Percentiles rank a stretch among this genome's conserved stretches.
These are phyloP conservation scores for Leptoxyphium fumago DNA, from an alignment of 2,329 filamentous ascomycete species.

Conservation along the genomic window DNA sequence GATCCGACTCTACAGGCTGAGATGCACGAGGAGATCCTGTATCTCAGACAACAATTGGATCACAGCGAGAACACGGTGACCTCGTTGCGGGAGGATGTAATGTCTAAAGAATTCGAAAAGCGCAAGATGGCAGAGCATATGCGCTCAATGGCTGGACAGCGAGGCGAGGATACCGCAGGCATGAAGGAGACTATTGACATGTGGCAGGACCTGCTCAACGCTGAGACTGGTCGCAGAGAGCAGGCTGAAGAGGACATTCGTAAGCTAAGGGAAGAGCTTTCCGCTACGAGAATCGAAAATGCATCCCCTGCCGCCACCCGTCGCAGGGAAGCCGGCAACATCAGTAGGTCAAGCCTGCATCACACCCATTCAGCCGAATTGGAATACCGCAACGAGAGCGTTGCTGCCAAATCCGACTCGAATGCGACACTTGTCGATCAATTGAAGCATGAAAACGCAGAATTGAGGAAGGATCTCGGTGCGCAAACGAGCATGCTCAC, in stretches of 20 bases:
- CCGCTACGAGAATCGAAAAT: conserved; percentile 33
- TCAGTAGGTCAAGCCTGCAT: conserved; percentile 22
- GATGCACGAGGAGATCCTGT: conserved; percentile 73
- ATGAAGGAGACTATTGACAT: conserved; percentile 49
- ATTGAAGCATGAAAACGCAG: conserved; percentile 80
- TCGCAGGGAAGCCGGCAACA: conserved; percentile 24
- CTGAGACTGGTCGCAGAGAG: conserved; percentile 77
- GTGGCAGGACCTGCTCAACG: conserved; percentile 88
- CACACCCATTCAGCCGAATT: conserved; percentile 22
- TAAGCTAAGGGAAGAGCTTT: conserved; percentile 68
- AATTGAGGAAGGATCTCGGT: conserved; percentile 78
- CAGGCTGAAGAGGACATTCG: conserved; percentile 83
- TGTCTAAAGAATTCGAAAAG: conserved; percentile 72
- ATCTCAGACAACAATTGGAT: conserved; percentile 72
- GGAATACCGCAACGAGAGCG: conserved; percentile 22
- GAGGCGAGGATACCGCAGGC: conserved; percentile 14
- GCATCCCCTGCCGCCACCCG: conserved; percentile 23
- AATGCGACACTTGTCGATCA: conserved; percentile 48
- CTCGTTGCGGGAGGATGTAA: conserved; percentile 59
- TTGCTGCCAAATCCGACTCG: conserved; percentile 11
- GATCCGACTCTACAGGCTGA: conserved; percentile 37
- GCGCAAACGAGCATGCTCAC: conserved; percentile 97
- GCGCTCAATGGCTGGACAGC: conserved; percentile 35
- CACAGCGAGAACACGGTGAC: conserved; percentile 75
- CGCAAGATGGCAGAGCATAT: conserved; percentile 73